phyloP scores from a whole-genome alignment of 768 basidiomycete genomes.

The Mycena floridula region DNA sequence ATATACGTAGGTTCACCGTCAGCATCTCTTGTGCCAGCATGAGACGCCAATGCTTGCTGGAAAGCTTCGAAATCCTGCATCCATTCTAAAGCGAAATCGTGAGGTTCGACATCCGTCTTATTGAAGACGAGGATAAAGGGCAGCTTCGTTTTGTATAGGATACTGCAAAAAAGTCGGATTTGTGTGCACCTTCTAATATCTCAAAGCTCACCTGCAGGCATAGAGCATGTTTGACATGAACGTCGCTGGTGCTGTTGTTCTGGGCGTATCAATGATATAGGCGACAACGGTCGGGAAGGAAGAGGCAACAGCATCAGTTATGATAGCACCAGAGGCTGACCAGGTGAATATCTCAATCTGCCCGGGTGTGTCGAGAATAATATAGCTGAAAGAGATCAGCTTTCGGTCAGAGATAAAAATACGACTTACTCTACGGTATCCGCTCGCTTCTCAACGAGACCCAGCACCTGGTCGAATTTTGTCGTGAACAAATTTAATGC shows the following conservation, averaged over 20 bases:
- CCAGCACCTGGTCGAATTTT: slow-evolving; percentile 95
- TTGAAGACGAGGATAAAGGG: slow-evolving; percentile 99
- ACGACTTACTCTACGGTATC: slow-evolving; percentile 77
- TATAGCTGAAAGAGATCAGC: slow-evolving; percentile 51
- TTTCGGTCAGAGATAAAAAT: slow-evolving; percentile 1
- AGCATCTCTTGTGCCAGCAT: slow-evolving; percentile 58
- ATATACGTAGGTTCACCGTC: slow-evolving; percentile 96
- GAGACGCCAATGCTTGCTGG: slow-evolving; percentile 77
- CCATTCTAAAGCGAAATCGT: slow-evolving; percentile 94
- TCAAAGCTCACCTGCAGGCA: slow-evolving; percentile 73
- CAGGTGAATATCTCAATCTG: slow-evolving; percentile 99
- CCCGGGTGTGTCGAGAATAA: slow-evolving; percentile 95
- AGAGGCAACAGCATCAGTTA: slow-evolving; percentile 94
- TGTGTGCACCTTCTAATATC: background rate
- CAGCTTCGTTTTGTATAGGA: slow-evolving; percentile 95
- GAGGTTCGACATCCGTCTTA: slow-evolving; percentile 90
- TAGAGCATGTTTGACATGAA: slow-evolving; percentile 99
- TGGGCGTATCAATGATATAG: slow-evolving; percentile 95
- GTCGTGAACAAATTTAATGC: slow-evolving; percentile 97
- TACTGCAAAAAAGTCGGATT: slow-evolving; percentile 38
- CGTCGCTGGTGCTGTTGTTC: slow-evolving; percentile 90
- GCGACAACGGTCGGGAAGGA: slow-evolving; percentile 92
- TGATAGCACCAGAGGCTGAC: slow-evolving; percentile 98
- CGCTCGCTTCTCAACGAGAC: slow-evolving; percentile 85
- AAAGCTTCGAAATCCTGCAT: slow-evolving; percentile 98